Evolutionary conservation across 2,329 filamentous ascomycete species (phyloP).

Genomic region (Beauveria scarabaeidicola): DNA sequence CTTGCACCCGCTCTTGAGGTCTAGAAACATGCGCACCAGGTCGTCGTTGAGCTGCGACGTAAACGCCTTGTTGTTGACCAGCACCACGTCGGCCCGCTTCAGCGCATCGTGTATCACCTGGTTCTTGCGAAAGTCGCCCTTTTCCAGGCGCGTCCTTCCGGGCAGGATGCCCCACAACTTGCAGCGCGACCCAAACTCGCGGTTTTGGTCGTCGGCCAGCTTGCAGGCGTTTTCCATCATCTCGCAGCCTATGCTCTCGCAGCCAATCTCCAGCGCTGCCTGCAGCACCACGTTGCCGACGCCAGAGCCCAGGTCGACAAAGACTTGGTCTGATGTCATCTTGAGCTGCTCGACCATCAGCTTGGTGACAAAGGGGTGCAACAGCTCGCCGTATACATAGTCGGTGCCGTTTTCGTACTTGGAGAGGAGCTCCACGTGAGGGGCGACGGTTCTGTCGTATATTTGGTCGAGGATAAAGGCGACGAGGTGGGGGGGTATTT

Average conservation of each 20-base stretch:
- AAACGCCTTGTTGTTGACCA: slow-evolving; percentile 98
- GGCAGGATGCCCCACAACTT: slow-evolving; percentile 80
- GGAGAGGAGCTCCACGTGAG: slow-evolving; percentile 71
- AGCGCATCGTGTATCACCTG: slow-evolving; percentile 62
- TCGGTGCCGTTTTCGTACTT: slow-evolving; percentile 86
- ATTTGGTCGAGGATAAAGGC: slow-evolving; percentile 79
- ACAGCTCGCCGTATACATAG: slow-evolving; percentile 89
- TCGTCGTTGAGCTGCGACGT: slow-evolving; percentile 77
- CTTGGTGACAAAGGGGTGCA: slow-evolving; percentile 73
- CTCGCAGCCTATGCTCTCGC: slow-evolving; percentile 93
- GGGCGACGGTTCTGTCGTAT: slow-evolving; percentile 87
- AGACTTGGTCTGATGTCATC: slow-evolving; percentile 75
- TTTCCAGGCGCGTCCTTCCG: slow-evolving; percentile 69
- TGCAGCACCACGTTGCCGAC: slow-evolving; percentile 95
- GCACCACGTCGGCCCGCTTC: slow-evolving; percentile 81
- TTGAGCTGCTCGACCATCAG: slow-evolving; percentile 69
- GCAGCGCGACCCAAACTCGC: slow-evolving; percentile 78
- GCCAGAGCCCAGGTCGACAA: slow-evolving; percentile 90
- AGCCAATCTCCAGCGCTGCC: slow-evolving; percentile 85
- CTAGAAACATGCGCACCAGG: slow-evolving; percentile 81
- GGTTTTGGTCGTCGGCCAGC: slow-evolving; percentile 69
- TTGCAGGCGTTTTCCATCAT: slow-evolving; percentile 88
- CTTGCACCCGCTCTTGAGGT: slow-evolving; percentile 82
- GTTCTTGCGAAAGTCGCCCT: slow-evolving; percentile 76
- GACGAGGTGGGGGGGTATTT: slow-evolving; percentile 63